phyloP scores from a whole-genome alignment of 164 flowering plant species.

The Chloranthus sessilifolius region DNA sequence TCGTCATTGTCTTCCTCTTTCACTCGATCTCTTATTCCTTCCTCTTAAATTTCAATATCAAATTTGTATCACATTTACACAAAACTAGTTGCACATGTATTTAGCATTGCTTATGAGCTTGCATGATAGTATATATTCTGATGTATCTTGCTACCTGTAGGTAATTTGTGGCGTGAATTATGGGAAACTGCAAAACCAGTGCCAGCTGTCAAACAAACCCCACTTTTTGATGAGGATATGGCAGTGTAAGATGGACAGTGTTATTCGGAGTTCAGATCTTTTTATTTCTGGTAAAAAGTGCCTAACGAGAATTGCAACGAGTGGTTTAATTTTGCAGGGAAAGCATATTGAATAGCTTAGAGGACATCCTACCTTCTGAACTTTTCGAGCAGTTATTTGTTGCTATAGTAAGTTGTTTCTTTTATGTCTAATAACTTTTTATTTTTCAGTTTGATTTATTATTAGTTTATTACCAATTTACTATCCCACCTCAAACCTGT shows the following conservation, averaged over 20 bases:
- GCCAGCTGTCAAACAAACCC: slow-evolving; percentile 82
- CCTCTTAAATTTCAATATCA: too few species aligned
- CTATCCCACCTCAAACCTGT: too few species aligned
- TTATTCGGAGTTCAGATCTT: neutral
- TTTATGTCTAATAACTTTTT: too few species aligned
- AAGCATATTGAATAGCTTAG: slow-evolving; percentile 60
- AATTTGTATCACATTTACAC: too few species aligned
- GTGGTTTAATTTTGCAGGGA: slow-evolving; percentile 48
- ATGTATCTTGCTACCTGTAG: too few species aligned
- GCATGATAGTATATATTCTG: too few species aligned
- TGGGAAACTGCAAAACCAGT: slow-evolving; percentile 93
- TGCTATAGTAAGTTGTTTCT: slow-evolving; percentile 57
- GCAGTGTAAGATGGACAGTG: slow-evolving; percentile 65
- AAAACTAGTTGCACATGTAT: too few species aligned
- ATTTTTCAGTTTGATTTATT: too few species aligned
- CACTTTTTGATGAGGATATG: slow-evolving; percentile 88
- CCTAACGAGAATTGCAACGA: neutral
- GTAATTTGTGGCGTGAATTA: slow-evolving; percentile 91
- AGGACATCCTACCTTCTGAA: slow-evolving; percentile 61
- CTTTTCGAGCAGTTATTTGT: slow-evolving; percentile 75
- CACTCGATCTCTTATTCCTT: too few species aligned
- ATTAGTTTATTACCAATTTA: too few species aligned
- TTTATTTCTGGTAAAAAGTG: slow-evolving; percentile 1
- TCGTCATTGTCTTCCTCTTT: too few species aligned
- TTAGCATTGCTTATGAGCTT: too few species aligned